These are phyloP conservation scores for Azolla pinnata DNA, from an alignment of 75 land plant genomes.

Conservation along the genomic window DNA sequence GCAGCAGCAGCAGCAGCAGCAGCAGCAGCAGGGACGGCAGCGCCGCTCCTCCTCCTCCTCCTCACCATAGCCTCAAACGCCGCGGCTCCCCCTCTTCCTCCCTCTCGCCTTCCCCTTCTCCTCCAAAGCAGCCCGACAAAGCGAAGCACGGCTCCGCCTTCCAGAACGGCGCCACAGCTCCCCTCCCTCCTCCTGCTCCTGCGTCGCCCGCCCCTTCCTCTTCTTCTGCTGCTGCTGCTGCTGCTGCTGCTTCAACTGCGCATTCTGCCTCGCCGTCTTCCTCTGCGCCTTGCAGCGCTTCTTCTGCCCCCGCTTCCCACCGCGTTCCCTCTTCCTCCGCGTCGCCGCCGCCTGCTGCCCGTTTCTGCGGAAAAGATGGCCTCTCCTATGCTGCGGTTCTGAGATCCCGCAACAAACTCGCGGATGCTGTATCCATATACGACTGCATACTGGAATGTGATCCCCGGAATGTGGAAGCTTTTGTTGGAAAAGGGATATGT, in stretches of 20 bases:
- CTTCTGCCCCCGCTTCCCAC: not conserved
- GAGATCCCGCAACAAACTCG: slow-evolving; percentile 75
- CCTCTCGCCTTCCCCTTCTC: too few species aligned
- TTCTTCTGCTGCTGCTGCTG: not conserved
- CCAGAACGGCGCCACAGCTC: slow-evolving; percentile 1
- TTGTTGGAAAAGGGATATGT: slow-evolving; percentile 92
- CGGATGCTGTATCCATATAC: slow-evolving; percentile 69
- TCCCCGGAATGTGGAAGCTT: slow-evolving; percentile 64
- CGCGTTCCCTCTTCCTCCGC: not conserved
- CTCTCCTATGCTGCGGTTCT: slow-evolving; percentile 81
- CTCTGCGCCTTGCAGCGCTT: slow-evolving; percentile 11
- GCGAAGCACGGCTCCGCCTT: too few species aligned
- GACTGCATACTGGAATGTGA: slow-evolving; percentile 65
- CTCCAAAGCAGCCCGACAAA: too few species aligned
- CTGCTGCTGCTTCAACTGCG: not conserved
- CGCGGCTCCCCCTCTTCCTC: slow-evolving; percentile 9
- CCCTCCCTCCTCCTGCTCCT: not conserved
- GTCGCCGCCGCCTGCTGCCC: not conserved
- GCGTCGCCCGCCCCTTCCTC: not conserved
- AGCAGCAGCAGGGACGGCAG: not conserved
- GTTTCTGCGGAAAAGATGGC: slow-evolving; percentile 53
- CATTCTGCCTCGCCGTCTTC: not conserved
- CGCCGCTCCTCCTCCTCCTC: slow-evolving; percentile 8
- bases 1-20: too few species aligned
- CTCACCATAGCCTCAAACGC: slow-evolving; percentile 8